Conservation (phyloP, 208 protist species). For the Leishmania braziliensis region DNA sequence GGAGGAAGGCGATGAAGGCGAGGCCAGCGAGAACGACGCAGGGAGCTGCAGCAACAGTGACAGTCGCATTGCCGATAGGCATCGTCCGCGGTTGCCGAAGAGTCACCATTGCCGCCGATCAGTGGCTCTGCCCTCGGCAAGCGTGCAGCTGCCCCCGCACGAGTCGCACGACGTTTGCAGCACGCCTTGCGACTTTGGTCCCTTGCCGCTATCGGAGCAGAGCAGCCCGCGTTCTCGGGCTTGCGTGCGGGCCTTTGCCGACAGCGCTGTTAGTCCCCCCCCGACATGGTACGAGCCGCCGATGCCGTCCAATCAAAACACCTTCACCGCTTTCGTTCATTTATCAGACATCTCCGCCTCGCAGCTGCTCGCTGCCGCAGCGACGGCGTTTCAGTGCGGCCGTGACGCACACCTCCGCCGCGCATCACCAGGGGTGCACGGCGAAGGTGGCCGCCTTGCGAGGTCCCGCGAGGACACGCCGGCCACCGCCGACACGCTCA, state of each 20-base stretch:
- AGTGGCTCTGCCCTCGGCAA: not conserved
- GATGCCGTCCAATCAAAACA: slow-evolving; percentile 30
- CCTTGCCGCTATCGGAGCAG: slow-evolving; percentile 4
- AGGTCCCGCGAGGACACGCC: slow-evolving; percentile 1
- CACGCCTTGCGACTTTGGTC: not conserved
- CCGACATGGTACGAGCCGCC: slow-evolving; percentile 27
- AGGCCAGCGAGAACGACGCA: slow-evolving; percentile 1
- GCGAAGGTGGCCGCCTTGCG: too few relatives aligned
- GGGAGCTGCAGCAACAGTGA: not conserved
- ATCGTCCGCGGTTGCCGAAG: not conserved
- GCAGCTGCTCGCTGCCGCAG: slow-evolving; percentile 14
- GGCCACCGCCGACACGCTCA: slow-evolving; percentile 12
- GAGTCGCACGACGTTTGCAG: too few relatives aligned
- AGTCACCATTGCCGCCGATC: not conserved
- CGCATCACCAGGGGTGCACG: not conserved
- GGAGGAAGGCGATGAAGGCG: slow-evolving; percentile 14
- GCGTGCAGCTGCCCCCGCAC: not conserved
- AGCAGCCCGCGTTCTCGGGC: slow-evolving; percentile 1
- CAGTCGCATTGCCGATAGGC: not conserved
- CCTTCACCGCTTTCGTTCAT: slow-evolving; percentile 26
- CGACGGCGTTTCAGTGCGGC: slow-evolving; percentile 3
- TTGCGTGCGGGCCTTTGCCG: not conserved
- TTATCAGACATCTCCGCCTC: slow-evolving; percentile 23
- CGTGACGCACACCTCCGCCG: not conserved
- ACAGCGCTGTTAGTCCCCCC: not conserved